Base-by-base conservation (phyloP, 73 alveolate species). In the Strombidium stylifer region DNA sequence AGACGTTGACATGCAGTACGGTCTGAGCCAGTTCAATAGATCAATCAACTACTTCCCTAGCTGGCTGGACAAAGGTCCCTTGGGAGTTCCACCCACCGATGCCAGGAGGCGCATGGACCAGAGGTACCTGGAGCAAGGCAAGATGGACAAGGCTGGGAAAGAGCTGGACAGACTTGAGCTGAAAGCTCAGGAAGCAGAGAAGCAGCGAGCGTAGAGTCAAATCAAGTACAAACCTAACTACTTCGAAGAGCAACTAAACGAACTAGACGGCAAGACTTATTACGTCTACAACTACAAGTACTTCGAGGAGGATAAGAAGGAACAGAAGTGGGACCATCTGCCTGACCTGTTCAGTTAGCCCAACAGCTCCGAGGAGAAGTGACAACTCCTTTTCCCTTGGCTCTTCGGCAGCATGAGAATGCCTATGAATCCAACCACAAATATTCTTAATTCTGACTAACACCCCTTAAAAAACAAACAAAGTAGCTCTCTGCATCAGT, bases 101-200 rank as follows among this genome's bases (percentile, higher is more conserved):
- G 67, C 98, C 14, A 87, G 98, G 53, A 54, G 87, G 45, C 70
- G 99, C 40, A 97, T 97, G 16, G 99, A 95, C 73, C 87, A 93
- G 81, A 59, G 93, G 78, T 98, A 96, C 18, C 76, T 93, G 48
- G 99, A 95, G 66, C 69, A 77, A 24, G 98, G 98, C 14, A 93
- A 87, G 62, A 49, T 93, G 48, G 90, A 91, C 40, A 27, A 59
- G 40, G 98, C 97, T 36, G 85, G 85, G 11, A 64, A 49, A 55
- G 96, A 93, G 41, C 93, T 91, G 77, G 58, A 75, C 23, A 59
- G 92, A 19, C 61, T 93, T 27, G 98, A 95, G 75, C n/a, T n/a
- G n/a, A n/a, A n/a, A n/a, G n/a, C n/a, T n/a, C n/a, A n/a, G n/a
- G n/a, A n/a, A n/a, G n/a, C n/a, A n/a, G 97, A 93, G 76, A 95